Percentiles rank a stretch among this genome's conserved stretches.
Evolutionary conservation across 1,139 yeast genomes (phyloP).

Genomic region (Nakaseomyces delphensis): DNA sequence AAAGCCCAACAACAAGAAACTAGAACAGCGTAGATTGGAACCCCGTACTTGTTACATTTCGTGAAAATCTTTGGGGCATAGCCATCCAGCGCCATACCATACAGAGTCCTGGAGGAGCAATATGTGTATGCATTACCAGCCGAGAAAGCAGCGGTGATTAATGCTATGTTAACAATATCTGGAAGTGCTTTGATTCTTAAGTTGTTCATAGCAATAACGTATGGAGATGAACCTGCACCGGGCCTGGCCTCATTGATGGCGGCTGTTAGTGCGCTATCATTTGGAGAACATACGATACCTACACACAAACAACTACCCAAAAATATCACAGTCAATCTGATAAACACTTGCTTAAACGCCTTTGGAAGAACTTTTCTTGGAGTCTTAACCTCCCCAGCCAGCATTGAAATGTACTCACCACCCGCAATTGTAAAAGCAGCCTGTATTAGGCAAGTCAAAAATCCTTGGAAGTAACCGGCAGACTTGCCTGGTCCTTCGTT

Average conservation of each 20-base stretch:
- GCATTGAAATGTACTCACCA: slow-evolving; percentile 76
- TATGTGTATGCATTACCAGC: slow-evolving; percentile 69
- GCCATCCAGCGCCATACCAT: slow-evolving; percentile 51
- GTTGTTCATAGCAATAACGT: slow-evolving; percentile 53
- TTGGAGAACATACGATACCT: slow-evolving; percentile 49
- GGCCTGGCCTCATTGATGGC: slow-evolving; percentile 42
- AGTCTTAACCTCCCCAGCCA: slow-evolving; percentile 71
- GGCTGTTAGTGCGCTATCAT: slow-evolving; percentile 39
- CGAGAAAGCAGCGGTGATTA: slow-evolving; percentile 56
- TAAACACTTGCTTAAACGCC: slow-evolving; percentile 71
- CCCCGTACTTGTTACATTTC: slow-evolving; percentile 45
- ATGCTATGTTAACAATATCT: slow-evolving; percentile 51
- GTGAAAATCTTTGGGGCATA: slow-evolving; percentile 55
- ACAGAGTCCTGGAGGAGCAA: slow-evolving; percentile 50
- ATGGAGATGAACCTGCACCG: slow-evolving; percentile 57
- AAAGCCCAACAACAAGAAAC: slow-evolving; percentile 41
- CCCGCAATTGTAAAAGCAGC: slow-evolving; percentile 72
- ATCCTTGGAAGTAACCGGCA: slow-evolving; percentile 64
- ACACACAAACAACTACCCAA: slow-evolving; percentile 53
- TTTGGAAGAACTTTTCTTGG: slow-evolving; percentile 72
- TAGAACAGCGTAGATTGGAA: slow-evolving; percentile 38
- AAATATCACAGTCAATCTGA: slow-evolving; percentile 61
- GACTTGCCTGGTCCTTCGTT: slow-evolving; percentile 23
- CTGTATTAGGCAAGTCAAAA: slow-evolving; percentile 50
- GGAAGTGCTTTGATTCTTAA: slow-evolving; percentile 49